Percentiles rank a stretch among this genome's conserved stretches.
These are phyloP conservation scores for Hygrophila difformis DNA, from an alignment of 257 asterid species.

Conservation along the genomic window DNA sequence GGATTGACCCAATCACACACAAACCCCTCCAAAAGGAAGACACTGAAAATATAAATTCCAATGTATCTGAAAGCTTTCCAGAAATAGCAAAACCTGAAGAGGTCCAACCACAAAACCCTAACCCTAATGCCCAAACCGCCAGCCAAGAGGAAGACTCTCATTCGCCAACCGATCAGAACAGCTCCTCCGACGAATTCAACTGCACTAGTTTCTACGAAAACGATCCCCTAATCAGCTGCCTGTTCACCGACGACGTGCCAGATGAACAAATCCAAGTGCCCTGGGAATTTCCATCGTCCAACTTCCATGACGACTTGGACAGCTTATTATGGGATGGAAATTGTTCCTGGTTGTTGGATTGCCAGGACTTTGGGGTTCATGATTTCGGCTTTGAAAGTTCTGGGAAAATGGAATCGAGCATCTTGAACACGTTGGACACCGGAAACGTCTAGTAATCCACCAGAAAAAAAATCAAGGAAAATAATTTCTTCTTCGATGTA, in stretches of 20 bases:
- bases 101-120: slow-evolving; percentile 1
- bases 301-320: slow-evolving; percentile 20
- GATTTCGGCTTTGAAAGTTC: slow-evolving; percentile 42
- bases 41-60: background rate
- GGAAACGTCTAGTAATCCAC: no score
- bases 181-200: slow-evolving; percentile 43
- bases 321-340: slow-evolving; percentile 55
- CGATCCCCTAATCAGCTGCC: slow-evolving; percentile 43
- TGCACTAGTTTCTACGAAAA: slow-evolving; percentile 28
- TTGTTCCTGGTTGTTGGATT: slow-evolving; percentile 56
- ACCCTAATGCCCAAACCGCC: slow-evolving; percentile 7
- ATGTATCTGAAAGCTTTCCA: slow-evolving; percentile 9
- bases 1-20: slow-evolving; percentile 85
- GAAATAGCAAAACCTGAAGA: background rate
- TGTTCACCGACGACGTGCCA: slow-evolving; percentile 29
- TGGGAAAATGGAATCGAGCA: no score
- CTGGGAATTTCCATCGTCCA: slow-evolving; percentile 28
- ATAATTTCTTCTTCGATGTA: no score
- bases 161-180: slow-evolving; percentile 42
- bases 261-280: slow-evolving; percentile 14
- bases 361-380: slow-evolving; percentile 73
- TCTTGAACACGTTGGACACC: no score
- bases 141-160: slow-evolving; percentile 25
- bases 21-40: slow-evolving; percentile 42
- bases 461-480: no score